phyloP scores from a whole-genome alignment of 1,139 yeast species.

The Geotrichum klebahnii region DNA sequence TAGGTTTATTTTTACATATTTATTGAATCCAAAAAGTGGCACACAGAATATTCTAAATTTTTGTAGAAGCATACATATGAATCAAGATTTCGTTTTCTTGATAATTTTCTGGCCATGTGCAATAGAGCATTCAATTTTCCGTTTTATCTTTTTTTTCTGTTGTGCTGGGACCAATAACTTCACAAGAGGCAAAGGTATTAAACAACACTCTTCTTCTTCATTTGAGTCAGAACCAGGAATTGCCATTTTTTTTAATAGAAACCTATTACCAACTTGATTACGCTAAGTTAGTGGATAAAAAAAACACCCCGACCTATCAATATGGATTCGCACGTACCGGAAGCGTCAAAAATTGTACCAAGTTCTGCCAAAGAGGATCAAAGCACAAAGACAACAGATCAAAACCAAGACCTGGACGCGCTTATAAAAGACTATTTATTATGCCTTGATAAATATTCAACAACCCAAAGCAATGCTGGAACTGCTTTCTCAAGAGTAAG shows the following conservation, averaged over 20 bases:
- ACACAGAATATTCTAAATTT: background rate
- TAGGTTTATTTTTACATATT: background rate
- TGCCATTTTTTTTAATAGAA: background rate
- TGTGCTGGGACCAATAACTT: constrained; percentile 11
- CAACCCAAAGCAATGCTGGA: constrained; percentile 7
- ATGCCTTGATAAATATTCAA: constrained; percentile 13
- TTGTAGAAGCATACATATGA: background rate
- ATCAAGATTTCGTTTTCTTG: background rate
- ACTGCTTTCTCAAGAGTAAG: constrained; percentile 14
- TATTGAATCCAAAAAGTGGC: background rate
- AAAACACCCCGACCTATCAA: background rate
- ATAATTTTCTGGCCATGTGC: background rate
- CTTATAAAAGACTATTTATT: constrained; percentile 11
- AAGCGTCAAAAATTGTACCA: background rate
- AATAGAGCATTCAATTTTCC: background rate
- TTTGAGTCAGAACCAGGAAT: background rate
- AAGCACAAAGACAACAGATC: background rate
- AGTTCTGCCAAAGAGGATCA: background rate
- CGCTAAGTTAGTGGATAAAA: background rate
- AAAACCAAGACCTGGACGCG: constrained; percentile 10
- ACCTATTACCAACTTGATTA: background rate
- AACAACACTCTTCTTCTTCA: background rate
- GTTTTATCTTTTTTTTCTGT: background rate
- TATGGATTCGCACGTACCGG: background rate
- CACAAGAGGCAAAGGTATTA: constrained; percentile 6